Percentiles rank a stretch among this genome's conserved stretches.
These are phyloP conservation scores for Teratosphaeria viscida DNA, from an alignment of 2,329 filamentous ascomycete species.

Conservation along the genomic window DNA sequence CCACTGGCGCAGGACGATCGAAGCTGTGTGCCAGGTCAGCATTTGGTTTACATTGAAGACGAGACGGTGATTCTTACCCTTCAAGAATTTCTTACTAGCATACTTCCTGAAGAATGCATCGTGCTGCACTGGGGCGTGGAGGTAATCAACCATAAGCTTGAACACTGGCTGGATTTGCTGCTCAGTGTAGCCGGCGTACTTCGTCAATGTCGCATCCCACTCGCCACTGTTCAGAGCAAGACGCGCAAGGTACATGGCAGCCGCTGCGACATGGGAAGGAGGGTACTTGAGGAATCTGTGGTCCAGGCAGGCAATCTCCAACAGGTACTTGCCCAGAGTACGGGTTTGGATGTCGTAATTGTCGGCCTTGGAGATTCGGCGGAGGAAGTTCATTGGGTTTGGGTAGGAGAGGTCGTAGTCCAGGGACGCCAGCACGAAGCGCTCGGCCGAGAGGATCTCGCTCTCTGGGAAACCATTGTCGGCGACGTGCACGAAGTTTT, in stretches of 20 bases:
- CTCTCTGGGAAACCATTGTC: slow-evolving; percentile 92
- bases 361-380: slow-evolving; percentile 96
- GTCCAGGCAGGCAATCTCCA: slow-evolving; percentile 93
- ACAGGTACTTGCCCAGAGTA: slow-evolving; percentile 92
- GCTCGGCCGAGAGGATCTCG: slow-evolving; percentile 94
- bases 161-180: slow-evolving; percentile 89
- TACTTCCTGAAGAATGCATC: slow-evolving; percentile 99
- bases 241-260: slow-evolving; percentile 88
- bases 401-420: slow-evolving; percentile 98
- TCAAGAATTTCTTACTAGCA: slow-evolving; percentile 97
- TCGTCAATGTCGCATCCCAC: slow-evolving; percentile 81
- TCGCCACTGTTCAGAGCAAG: slow-evolving; percentile 81
- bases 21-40: slow-evolving; percentile 47
- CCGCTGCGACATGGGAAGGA: slow-evolving; percentile 82
- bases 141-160: slow-evolving; percentile 91
- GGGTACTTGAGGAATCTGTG: slow-evolving; percentile 85
- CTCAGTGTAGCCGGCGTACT: slow-evolving; percentile 90
- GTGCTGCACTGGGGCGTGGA: slow-evolving; percentile 78
- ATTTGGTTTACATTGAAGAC: slow-evolving; percentile 7
- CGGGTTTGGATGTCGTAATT: slow-evolving; percentile 98
- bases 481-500: slow-evolving; percentile 93
- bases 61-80: slow-evolving; percentile 53
- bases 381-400: slow-evolving; percentile 99
- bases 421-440: slow-evolving; percentile 80
- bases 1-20: slow-evolving; percentile 85